Evolutionary conservation across 768 basidiomycete genomes (phyloP).

Genomic region (Suillus placidus): DNA sequence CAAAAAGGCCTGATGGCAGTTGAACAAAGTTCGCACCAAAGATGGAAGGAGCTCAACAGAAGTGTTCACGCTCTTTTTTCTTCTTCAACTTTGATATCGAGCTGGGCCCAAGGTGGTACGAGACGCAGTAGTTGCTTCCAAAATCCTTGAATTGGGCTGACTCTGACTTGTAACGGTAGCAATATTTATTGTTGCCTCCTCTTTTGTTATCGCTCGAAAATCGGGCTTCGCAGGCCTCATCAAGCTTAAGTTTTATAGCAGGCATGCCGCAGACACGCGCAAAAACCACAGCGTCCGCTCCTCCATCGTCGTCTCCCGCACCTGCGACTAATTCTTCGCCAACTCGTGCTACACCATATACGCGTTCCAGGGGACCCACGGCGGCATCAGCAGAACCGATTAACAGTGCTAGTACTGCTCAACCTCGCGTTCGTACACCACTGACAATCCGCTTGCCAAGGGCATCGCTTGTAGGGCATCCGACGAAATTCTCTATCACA

Average conservation of each 20-base stretch:
- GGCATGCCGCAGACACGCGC: neutral
- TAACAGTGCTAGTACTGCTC: neutral
- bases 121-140: neutral
- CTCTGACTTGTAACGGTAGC: neutral
- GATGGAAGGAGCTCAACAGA: neutral
- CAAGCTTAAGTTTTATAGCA: neutral
- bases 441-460: slow-evolving; percentile 5
- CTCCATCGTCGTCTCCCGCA: neutral
- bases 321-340: neutral
- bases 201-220: neutral
- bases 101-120: neutral
- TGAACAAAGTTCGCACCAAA: neutral
- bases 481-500: neutral
- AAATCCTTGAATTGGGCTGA: neutral
- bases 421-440: neutral
- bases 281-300: neutral
- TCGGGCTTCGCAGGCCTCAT: neutral
- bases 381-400: neutral
- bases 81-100: neutral
- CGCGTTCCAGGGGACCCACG: neutral
- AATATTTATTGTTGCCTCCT: slow-evolving; percentile 6
- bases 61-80: slow-evolving; percentile 2
- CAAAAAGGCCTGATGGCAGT: neutral
- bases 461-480: neutral
- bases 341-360: neutral